These are phyloP conservation scores for Cladophialophora yegresii DNA, from an alignment of 2,329 filamentous ascomycete species.

Conservation along the genomic window DNA sequence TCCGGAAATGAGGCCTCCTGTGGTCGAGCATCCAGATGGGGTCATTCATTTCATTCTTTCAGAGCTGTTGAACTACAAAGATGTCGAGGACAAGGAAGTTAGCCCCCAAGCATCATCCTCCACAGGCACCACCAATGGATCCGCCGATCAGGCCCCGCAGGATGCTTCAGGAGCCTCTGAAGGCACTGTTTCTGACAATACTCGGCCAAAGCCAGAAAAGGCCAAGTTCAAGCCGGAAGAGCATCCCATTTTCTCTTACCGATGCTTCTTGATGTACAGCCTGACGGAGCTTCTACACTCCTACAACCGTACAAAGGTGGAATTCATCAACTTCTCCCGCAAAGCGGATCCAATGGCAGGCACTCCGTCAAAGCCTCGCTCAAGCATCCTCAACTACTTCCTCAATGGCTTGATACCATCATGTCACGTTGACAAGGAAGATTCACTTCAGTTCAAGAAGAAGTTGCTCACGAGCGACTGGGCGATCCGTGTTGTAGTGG, in stretches of 20 bases:
- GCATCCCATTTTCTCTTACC: conserved; percentile 93
- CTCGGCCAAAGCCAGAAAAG: conserved; percentile 66
- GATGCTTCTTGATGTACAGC: conserved; percentile 91
- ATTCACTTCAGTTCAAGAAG: conserved; percentile 75
- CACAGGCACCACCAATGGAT: conserved; percentile 41
- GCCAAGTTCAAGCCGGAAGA: conserved; percentile 83
- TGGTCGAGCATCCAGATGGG: conserved; percentile 89
- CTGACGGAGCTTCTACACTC: conserved; percentile 85
- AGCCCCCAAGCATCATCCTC: conserved; percentile 36
- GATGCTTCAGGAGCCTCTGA: conserved; percentile 48
- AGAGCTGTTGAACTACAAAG: conserved; percentile 86
- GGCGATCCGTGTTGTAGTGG: conserved; percentile 82
- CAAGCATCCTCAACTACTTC: conserved; percentile 89
- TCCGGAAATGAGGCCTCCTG: conserved; percentile 73
- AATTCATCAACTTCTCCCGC: conserved; percentile 98
- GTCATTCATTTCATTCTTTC: conserved; percentile 93
- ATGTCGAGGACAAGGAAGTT: conserved; percentile 80
- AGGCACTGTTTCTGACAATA: neutral
- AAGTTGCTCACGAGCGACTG: conserved; percentile 79
- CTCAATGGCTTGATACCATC: conserved; percentile 74
- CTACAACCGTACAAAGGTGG: conserved; percentile 93
- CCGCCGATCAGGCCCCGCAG: conserved; percentile 41
- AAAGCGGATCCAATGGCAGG: conserved; percentile 79
- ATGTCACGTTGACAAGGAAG: conserved; percentile 65
- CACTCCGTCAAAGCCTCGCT: conserved; percentile 91